Base-by-base conservation (phyloP, 768 basidiomycete species). In the Pholiota microspora region DNA sequence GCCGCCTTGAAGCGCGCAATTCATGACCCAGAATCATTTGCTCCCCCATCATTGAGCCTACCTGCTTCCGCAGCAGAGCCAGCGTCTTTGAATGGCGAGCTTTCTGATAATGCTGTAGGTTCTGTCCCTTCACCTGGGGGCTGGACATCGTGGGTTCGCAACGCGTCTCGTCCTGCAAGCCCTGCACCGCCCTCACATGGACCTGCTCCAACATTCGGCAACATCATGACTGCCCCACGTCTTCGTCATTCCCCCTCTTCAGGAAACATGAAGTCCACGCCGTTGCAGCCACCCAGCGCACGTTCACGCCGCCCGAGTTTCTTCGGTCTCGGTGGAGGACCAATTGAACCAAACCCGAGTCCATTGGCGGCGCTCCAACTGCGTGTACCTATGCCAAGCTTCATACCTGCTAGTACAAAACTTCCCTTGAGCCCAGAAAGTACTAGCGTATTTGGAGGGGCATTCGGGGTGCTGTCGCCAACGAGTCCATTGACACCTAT, bases 191-290 rank as follows among this genome's bases (percentile, higher is more conserved):
- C 49, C 8, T 45, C 53, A 16, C 60, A 54, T 12, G 57, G 62
- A 21, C 67, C 64, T 63, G 65, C 66, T 12, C 78, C 79, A n/a
- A 89, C 86, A 27, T 90, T 90, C 62, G 88, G 88, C 10, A 72
- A 80, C 29, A 79, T 88, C 34, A 86, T 90, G 78, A 87, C 86
- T 1, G 80, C 77, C 9, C 86, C 86, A 2, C 73, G 80, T 15
- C 64, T 82, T 18, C 73, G 79, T n/a, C 83, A 79, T 46, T 70
- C 77, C 0, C 67, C 74, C 0, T 82, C 84, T 9, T 52, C 51
- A 10, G 27, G 50, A 10, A 54, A 50, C 24, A 58, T 61, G 27
- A 51, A 55, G 7, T 25, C 38, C 23, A 16, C 51, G 10, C 40
- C 46, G 5, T 56, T 74, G 24, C 38, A 18, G 7, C 53, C 54